Conservation (phyloP, 805 yeast species). For the Ogataea minuta region DNA sequence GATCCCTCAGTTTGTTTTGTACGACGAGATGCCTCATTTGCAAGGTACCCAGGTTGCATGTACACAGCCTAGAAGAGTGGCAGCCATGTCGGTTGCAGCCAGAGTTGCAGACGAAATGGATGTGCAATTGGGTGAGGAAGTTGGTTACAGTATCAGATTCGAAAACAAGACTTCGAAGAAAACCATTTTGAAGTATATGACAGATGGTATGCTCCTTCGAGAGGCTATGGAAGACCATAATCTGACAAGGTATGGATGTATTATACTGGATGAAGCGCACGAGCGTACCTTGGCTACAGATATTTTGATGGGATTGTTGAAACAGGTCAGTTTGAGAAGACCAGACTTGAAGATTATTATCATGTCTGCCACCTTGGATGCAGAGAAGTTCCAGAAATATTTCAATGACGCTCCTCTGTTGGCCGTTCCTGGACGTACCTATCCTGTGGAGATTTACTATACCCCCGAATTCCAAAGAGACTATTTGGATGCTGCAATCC, state of each 20-base stretch:
- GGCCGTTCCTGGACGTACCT: conserved; percentile 98
- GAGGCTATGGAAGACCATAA: conserved; percentile 98
- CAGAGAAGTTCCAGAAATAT: conserved; percentile 89
- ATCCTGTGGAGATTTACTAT: conserved; percentile 94
- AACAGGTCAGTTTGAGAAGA: conserved; percentile 75
- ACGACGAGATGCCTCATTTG: conserved; percentile 90
- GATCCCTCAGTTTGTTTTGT: conserved; percentile 92
- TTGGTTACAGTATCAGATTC: conserved; percentile 92
- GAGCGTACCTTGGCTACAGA: conserved; percentile 97
- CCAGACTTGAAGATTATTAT: conserved; percentile 87
- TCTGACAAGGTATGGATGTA: conserved; percentile 76
- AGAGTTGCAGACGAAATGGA: conserved; percentile 98
- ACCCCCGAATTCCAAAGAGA: conserved; percentile 97
- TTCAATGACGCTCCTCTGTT: conserved; percentile 89
- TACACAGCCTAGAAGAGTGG: conserved; percentile 97
- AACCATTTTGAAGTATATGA: conserved; percentile 91
- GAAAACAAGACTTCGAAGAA: conserved; percentile 81
- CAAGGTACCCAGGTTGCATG: conserved; percentile 86
- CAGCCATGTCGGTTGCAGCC: conserved; percentile 97
- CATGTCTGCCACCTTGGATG: conserved; percentile 98
- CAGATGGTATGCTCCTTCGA: conserved; percentile 96
- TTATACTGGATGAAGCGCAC: conserved; percentile 96
- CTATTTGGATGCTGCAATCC: conserved; percentile 89
- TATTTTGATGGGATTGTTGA: conserved; percentile 90
- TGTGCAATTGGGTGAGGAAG: conserved; percentile 87